Conservation (phyloP, 192 early-diverging fungal species). For the Dissophora globulifera region DNA sequence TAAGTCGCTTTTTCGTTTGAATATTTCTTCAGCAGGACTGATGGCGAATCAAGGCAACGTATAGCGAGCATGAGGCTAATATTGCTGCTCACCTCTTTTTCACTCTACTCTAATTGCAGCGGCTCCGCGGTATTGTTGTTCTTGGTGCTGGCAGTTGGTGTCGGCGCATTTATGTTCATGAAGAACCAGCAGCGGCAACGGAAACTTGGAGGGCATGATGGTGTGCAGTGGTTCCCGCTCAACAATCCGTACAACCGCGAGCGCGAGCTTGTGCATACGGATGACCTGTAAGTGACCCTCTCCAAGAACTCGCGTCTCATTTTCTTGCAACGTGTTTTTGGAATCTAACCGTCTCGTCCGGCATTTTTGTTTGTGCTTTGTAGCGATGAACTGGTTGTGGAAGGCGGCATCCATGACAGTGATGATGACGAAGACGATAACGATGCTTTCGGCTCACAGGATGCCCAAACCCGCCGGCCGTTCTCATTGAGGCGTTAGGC, state of each 20-base stretch:
- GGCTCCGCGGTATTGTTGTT: constrained; percentile 44
- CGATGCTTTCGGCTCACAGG: constrained; percentile 8
- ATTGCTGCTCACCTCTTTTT: no score
- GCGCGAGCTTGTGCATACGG: constrained; percentile 25
- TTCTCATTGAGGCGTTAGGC: constrained; percentile 1
- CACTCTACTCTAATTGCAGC: constrained; percentile 10
- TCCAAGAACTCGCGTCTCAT: no score
- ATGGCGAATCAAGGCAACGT: no score
- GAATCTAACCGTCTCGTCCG: no score
- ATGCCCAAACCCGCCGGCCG: not conserved
- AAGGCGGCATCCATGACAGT: constrained; percentile 54
- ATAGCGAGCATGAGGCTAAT: no score
- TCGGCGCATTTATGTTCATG: constrained; percentile 34
- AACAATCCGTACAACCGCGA: not conserved
- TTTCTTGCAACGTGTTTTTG: no score
- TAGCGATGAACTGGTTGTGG: constrained; percentile 63
- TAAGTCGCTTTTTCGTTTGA: constrained; percentile 11
- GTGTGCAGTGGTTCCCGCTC: constrained; percentile 38
- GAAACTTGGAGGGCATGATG: constrained; percentile 21
- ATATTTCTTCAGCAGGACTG: no score
- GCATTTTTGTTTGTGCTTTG: not conserved
- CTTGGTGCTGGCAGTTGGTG: constrained; percentile 29
- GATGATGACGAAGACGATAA: constrained; percentile 37
- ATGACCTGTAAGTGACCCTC: constrained; percentile 45
- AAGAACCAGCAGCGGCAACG: constrained; percentile 27